Percentiles rank a stretch among this genome's conserved stretches.
Conservation (phyloP, 2,329 filamentous ascomycete species). For the Clarireedia hainanense region DNA sequence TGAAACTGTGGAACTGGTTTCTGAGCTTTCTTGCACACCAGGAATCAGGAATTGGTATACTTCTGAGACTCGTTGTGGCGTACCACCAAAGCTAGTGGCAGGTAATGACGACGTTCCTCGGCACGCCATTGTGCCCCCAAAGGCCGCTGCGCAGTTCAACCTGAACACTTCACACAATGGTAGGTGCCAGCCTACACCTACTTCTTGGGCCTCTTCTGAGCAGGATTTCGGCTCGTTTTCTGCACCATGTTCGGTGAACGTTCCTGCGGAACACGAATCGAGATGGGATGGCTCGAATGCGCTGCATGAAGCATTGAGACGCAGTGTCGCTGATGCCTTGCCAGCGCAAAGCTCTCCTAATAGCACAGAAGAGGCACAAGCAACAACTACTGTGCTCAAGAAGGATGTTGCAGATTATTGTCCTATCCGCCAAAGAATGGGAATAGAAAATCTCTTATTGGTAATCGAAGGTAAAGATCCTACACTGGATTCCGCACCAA, state of each 20-base stretch:
- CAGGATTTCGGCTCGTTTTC: no score
- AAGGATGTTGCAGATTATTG: slow-evolving; percentile 49
- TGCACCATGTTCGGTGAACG: no score
- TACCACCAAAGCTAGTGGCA: slow-evolving; percentile 35
- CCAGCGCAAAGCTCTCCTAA: no score
- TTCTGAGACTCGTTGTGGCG: slow-evolving; percentile 30
- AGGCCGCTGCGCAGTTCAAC: not conserved
- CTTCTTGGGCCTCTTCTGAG: not conserved
- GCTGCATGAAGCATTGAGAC: no score
- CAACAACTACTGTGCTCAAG: not conserved
- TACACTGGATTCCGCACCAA: slow-evolving; percentile 54
- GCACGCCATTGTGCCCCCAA: not conserved
- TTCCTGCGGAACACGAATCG: no score
- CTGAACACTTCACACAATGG: not conserved
- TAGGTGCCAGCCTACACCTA: not conserved
- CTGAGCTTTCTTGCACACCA: slow-evolving; percentile 48
- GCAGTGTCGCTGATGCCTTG: no score
- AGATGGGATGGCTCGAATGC: no score
- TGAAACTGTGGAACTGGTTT: slow-evolving; percentile 51
- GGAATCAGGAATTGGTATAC: slow-evolving; percentile 49
- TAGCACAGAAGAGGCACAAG: not conserved
- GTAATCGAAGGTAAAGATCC: slow-evolving; percentile 47
- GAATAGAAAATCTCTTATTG: slow-evolving; percentile 55
- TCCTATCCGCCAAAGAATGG: slow-evolving; percentile 51
- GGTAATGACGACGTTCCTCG: slow-evolving; percentile 38